Evolutionary conservation across 169 alveolate genomes (phyloP).

Genomic region (Theileria equi): DNA sequence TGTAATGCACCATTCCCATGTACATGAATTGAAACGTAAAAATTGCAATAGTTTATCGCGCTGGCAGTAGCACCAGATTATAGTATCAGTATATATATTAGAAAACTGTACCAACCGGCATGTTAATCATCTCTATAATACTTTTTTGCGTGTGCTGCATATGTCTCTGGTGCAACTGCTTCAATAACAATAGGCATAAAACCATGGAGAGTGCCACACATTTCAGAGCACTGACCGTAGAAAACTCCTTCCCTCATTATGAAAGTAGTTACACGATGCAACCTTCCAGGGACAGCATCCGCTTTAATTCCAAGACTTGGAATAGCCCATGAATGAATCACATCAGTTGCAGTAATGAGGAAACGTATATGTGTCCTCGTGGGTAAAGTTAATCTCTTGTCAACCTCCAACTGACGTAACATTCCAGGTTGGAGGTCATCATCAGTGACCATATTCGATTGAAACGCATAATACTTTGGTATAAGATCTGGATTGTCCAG

Average conservation of each 20-base stretch:
- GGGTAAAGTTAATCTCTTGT: slow-evolving; percentile 82
- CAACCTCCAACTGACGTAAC: slow-evolving; percentile 86
- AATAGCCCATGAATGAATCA: slow-evolving; percentile 77
- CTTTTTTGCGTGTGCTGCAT: slow-evolving; percentile 90
- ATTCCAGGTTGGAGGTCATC: slow-evolving; percentile 80
- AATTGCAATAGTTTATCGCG: too few species aligned
- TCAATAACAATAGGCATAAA: slow-evolving; percentile 90
- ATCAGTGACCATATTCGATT: slow-evolving; percentile 77
- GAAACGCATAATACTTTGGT: slow-evolving; percentile 76
- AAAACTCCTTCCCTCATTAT: slow-evolving; percentile 89
- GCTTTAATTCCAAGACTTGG: slow-evolving; percentile 87
- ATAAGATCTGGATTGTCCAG: slow-evolving; percentile 73
- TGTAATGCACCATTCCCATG: slow-evolving; percentile 56
- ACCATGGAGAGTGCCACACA: slow-evolving; percentile 90
- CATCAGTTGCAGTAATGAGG: slow-evolving; percentile 83
- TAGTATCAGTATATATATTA: too few species aligned
- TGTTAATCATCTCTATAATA: slow-evolving; percentile 78
- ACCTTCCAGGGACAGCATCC: slow-evolving; percentile 88
- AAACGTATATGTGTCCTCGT: slow-evolving; percentile 87
- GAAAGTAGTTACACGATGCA: slow-evolving; percentile 80
- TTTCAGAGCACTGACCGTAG: slow-evolving; percentile 89
- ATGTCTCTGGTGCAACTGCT: slow-evolving; percentile 85
- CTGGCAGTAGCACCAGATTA: too few species aligned
- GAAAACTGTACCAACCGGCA: neutral
- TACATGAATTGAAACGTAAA: too few species aligned